phyloP scores from a whole-genome alignment of 306 rosid genomes.

The Astragalus membranaceus region DNA sequence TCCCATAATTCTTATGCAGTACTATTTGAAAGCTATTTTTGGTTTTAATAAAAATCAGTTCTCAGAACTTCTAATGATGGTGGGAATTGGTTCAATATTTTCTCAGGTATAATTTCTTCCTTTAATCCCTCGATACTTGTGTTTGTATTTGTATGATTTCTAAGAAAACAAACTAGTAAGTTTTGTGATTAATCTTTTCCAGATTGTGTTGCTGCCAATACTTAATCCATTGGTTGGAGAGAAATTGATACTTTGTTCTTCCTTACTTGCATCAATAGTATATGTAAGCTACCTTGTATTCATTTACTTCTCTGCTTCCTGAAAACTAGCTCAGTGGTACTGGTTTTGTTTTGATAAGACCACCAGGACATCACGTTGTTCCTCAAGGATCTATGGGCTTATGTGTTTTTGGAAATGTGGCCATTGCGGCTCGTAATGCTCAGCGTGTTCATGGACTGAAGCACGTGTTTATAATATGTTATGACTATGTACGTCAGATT shows the following conservation, averaged over 20 bases:
- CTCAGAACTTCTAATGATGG: conserved; percentile 64
- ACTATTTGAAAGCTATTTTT: conserved; percentile 73
- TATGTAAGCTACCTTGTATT: conserved; percentile 46
- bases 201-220: conserved; percentile 72
- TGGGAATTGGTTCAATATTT: conserved; percentile 70
- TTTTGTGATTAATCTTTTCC: not conserved
- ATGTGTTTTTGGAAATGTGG: too few species aligned
- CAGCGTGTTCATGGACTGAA: too few species aligned
- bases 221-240: conserved; percentile 81
- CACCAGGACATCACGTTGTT: too few species aligned
- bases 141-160: too few species aligned
- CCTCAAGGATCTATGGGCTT: too few species aligned
- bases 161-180: too few species aligned
- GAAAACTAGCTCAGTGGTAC: not conserved
- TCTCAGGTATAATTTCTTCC: conserved; percentile 64
- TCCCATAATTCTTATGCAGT: conserved; percentile 42
- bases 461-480: too few species aligned
- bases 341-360: too few species aligned
- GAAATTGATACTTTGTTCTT: conserved; percentile 59
- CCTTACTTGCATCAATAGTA: conserved; percentile 69
- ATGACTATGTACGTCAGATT: too few species aligned
- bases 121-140: too few species aligned
- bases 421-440: too few species aligned
- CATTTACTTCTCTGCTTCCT: not conserved
- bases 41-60: conserved; percentile 73